A percentile compares a stretch with the other conserved stretches of the same genome.
Conservation (phyloP, 257 asterid species). For the Linaria vulgaris region DNA sequence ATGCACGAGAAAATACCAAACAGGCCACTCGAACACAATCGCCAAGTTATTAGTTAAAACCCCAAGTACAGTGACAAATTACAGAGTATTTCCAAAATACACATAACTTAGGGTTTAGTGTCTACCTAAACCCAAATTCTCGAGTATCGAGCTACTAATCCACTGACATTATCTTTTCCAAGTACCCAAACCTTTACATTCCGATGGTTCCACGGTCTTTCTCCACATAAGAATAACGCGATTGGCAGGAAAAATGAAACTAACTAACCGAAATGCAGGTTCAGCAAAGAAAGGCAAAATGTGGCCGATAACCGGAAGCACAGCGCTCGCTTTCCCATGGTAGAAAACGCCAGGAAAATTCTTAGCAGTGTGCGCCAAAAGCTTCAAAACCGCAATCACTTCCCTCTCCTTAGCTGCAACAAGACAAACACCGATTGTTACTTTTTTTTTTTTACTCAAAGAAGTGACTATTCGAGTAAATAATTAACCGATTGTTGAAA, state of each 20-base stretch:
- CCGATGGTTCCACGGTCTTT: too few relatives aligned
- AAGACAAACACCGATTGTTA: background rate
- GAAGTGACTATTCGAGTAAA: too few relatives aligned
- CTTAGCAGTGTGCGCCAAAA: slow-evolving; percentile 71
- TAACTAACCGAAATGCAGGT: slow-evolving; percentile 62
- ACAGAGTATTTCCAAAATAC: too few relatives aligned
- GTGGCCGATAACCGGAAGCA: slow-evolving; percentile 75
- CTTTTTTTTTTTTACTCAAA: background rate
- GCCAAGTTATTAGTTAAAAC: too few relatives aligned
- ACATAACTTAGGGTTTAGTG: too few relatives aligned
- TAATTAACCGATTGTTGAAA: too few relatives aligned
- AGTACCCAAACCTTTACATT: slow-evolving; percentile 2
- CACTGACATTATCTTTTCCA: background rate
- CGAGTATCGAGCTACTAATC: background rate
- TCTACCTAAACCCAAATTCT: too few relatives aligned
- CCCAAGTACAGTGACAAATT: too few relatives aligned
- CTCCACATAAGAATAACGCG: too few relatives aligned
- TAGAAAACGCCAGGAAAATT: slow-evolving; percentile 75
- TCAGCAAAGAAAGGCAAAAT: slow-evolving; percentile 67
- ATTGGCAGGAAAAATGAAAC: too few relatives aligned
- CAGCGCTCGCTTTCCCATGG: slow-evolving; percentile 73
- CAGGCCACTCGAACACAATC: background rate
- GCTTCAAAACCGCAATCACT: slow-evolving; percentile 69
- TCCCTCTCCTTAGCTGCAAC: slow-evolving; percentile 72
- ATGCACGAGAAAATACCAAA: slow-evolving; percentile 8